Evolutionary conservation across 768 basidiomycete genomes (phyloP).

Genomic region (Kwoniella sp.): DNA sequence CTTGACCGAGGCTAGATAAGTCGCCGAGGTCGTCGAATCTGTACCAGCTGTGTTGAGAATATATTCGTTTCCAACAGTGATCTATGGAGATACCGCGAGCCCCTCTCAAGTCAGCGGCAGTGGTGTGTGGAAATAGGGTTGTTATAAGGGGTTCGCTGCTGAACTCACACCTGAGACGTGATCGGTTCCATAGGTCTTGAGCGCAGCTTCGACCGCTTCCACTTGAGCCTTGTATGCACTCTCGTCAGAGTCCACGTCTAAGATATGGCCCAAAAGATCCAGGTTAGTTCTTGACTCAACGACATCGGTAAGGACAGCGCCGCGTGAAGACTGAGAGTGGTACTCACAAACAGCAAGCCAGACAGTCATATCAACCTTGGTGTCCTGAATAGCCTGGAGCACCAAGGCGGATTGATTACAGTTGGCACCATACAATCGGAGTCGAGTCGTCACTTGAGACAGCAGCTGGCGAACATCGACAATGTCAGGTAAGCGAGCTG

Average conservation of each 20-base stretch:
- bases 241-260: constrained; percentile 63
- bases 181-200: constrained; percentile 74
- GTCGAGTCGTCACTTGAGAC: constrained; percentile 74
- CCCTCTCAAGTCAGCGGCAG: background rate
- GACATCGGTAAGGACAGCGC: background rate
- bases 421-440: constrained; percentile 70
- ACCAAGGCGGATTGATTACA: constrained; percentile 58
- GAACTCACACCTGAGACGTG: constrained; percentile 65
- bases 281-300: background rate
- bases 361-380: constrained; percentile 82
- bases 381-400: constrained; percentile 85
- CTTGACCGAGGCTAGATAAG: constrained; percentile 58
- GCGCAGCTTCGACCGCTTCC: constrained; percentile 65
- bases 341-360: constrained; percentile 58
- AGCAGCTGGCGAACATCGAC: constrained; percentile 67
- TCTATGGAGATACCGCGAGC: constrained; percentile 23
- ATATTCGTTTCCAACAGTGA: constrained; percentile 91
- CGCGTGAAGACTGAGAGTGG: background rate
- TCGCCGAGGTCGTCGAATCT: constrained; percentile 36
- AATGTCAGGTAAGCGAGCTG: too few species aligned
- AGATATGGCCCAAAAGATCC: too few species aligned
- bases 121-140: background rate
- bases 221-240: constrained; percentile 75
- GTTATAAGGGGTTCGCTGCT: background rate
- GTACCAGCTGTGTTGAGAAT: constrained; percentile 65